Conservation (phyloP, 352 stramenopile genomes). For the Phytophthora hybrid region DNA sequence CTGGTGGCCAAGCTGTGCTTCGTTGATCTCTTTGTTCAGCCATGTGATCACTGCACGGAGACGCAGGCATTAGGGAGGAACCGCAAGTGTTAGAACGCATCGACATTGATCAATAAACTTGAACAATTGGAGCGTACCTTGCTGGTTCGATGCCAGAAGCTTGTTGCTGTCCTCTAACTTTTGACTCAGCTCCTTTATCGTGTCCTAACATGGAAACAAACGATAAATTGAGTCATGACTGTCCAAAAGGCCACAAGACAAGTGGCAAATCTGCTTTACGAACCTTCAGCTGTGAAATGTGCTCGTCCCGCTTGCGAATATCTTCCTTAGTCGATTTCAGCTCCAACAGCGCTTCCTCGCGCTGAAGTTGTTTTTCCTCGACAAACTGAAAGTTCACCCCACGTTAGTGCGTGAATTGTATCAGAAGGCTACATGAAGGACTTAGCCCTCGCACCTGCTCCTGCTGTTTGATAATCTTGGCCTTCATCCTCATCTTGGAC, state of each 20-base stretch:
- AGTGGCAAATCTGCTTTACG: not conserved
- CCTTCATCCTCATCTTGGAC: slow-evolving; percentile 88
- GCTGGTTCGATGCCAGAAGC: slow-evolving; percentile 87
- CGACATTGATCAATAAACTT: not conserved
- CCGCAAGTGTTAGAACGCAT: not conserved
- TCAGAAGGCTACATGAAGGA: not conserved
- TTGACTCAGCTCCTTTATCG: slow-evolving; percentile 76
- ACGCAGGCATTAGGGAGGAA: not conserved
- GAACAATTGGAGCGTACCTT: slow-evolving; percentile 58
- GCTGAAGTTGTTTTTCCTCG: slow-evolving; percentile 82
- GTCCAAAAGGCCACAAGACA: not conserved
- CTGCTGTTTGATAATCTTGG: slow-evolving; percentile 92
- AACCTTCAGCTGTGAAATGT: slow-evolving; percentile 70
- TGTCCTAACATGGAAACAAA: slow-evolving; percentile 43
- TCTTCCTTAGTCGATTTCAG: slow-evolving; percentile 77
- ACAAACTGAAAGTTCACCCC: slow-evolving; percentile 50
- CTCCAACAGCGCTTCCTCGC: slow-evolving; percentile 66
- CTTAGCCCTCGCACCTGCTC: slow-evolving; percentile 55
- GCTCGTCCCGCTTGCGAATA: slow-evolving; percentile 73
- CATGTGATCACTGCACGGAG: slow-evolving; percentile 81
- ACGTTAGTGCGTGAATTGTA: not conserved
- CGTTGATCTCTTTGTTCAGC: slow-evolving; percentile 94
- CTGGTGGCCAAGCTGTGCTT: slow-evolving; percentile 83
- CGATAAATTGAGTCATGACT: not conserved
- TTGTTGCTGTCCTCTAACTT: slow-evolving; percentile 92